These are phyloP conservation scores for Fusarium chlamydosporum DNA, from an alignment of 2,329 filamentous ascomycete genomes.

Conservation along the genomic window DNA sequence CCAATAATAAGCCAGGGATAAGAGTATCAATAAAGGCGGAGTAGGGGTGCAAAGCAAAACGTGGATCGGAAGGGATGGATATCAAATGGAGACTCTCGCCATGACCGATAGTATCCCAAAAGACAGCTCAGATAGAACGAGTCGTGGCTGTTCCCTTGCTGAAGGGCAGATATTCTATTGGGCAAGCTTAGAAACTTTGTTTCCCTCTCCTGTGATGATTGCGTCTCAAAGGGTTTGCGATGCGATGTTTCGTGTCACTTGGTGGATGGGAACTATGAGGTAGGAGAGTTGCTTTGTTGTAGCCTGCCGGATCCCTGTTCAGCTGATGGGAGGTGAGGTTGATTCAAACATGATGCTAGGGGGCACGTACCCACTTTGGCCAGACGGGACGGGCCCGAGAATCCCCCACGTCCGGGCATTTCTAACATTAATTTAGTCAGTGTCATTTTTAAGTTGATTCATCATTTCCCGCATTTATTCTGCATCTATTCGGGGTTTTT, in stretches of 20 bases:
- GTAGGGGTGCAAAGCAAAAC: slow-evolving; percentile 4
- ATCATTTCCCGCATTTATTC: too few species aligned
- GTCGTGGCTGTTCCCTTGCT: slow-evolving; percentile 9
- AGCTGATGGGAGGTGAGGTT: slow-evolving; percentile 25
- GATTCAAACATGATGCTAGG: slow-evolving; percentile 22
- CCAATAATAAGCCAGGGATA: slow-evolving; percentile 15
- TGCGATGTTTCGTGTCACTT: slow-evolving; percentile 36
- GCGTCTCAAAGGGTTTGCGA: slow-evolving; percentile 22
- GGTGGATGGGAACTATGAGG: slow-evolving; percentile 7
- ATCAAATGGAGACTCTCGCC: slow-evolving; percentile 33
- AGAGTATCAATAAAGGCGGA: background rate
- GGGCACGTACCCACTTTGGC: slow-evolving; percentile 25
- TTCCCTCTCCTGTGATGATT: slow-evolving; percentile 10
- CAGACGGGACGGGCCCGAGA: slow-evolving; percentile 10
- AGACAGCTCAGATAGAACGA: slow-evolving; percentile 8
- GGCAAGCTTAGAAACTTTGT: background rate
- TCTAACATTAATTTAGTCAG: background rate
- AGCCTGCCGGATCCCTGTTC: slow-evolving; percentile 38
- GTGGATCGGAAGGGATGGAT: slow-evolving; percentile 17
- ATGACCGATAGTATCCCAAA: slow-evolving; percentile 27
- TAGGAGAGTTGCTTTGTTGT: slow-evolving; percentile 7
- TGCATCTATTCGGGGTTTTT: background rate
- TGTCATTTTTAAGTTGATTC: background rate
- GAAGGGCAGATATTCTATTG: slow-evolving; percentile 3
- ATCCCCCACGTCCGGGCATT: slow-evolving; percentile 21